Evolutionary conservation across 805 yeast genomes (phyloP), one percentile per base, ranked within the genome.

Genomic region (Diddensiella caesifluorescens): DNA sequence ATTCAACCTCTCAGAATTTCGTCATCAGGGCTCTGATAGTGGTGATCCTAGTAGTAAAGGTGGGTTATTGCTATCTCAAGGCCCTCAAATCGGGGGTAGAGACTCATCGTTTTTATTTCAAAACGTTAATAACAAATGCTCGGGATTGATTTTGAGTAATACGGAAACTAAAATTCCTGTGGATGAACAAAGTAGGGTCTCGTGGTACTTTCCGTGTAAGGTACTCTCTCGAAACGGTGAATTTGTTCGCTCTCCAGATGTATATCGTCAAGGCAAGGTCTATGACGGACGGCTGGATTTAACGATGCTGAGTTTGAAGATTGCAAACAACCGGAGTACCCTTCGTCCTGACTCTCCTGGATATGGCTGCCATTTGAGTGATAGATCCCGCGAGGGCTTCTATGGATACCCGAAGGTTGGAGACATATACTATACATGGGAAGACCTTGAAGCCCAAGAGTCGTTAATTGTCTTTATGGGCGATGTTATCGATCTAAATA

Each of bases 191-290:
- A 38, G 38, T 15, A 68, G 71, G 12, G 62, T 86, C 46, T 94
- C 94, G 7, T 84, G 95, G 94, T 86, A 86, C 61, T 83, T 84
- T 80, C 95, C 95, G 10, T 86, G 95, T 63, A 75, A 76, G 45
- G 44, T 79, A 25, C 65, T 74, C 36, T 59, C 64, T 22, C 77
- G 73, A 7, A 19, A 48, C 13, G 28, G 28, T 3, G 26, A 31
- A 7, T 25, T 29, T 13, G 15, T 29, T 19, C 12, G 15, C 12
- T 29, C 32, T n/a, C 32, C 32, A 7, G 32, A 29, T 29, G 15
- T 39, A 6, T 39, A 39, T 23, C 19, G 30, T 12, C 31, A 26
- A 16, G 9, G 34, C 26, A 18, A 30, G 15, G 19, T 23, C 15
- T 13, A 30, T 18, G 35, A 18, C n/a, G 27, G 16, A 13, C 27